Base-by-base conservation (phyloP, 2,329 filamentous ascomycete genomes). In the Fusarium metavorans region DNA sequence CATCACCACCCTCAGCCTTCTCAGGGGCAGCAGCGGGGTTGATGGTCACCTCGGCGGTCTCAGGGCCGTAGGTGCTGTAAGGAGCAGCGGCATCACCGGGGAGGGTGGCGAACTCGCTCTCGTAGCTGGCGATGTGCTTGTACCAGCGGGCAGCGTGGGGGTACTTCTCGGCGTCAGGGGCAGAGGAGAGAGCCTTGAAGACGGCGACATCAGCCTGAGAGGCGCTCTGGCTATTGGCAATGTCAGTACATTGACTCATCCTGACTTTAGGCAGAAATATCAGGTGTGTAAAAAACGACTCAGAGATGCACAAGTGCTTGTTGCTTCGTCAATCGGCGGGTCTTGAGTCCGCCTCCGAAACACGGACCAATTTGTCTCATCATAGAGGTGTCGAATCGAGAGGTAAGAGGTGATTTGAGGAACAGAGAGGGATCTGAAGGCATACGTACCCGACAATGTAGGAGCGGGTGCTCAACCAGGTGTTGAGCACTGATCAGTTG, bases 71-170 rank as follows among this genome's bases (percentile, higher is more conserved):
- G 84, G 92, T 90, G 81, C 94, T 95, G 89, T 93, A 94, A 78
- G 93, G 89, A 89, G 97, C 95, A 85, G 93, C 93, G 80, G 95
- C 91, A 87, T 98, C 96, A 85, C 97, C 97, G 69, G 95, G 91
- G 62, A 99, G 94, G 76, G 92, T 93, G 81, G 93, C 89, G 89
- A 98, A 98, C 86, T 98, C 96, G 79, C 93, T 90, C 90, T 97
- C 92, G 88, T 94, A 98, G 80, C 94, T 93, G 85, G 94, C 91
- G 83, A 98, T 94, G 92, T 99, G 96, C 92, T 97, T 98, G 92
- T 98, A 98, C 97, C 97, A 99, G 86, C 97, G 93, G 83, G 94
- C 95, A 82, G 93, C 95, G 88, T 98, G 90, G 82, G 96, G 95
- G 92, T 93, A 98, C 89, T 97, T 97, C 85, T 89, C 88, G 81